Percentiles rank a stretch among this genome's conserved stretches.
phyloP scores from a whole-genome alignment of 768 basidiomycete species.

The Lactarius hatsudake region DNA sequence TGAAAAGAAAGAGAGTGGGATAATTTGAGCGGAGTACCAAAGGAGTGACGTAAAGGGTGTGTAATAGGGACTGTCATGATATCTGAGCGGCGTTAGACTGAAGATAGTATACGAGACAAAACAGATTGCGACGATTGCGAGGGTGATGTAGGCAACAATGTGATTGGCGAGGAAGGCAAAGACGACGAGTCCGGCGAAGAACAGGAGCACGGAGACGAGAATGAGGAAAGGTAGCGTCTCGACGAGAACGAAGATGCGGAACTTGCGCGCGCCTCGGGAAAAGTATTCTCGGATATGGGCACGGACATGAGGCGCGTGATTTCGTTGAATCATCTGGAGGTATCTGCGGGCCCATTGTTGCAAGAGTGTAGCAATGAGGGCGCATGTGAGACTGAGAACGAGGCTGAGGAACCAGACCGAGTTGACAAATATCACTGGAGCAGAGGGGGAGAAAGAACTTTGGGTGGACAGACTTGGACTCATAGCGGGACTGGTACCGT shows the following conservation, averaged over 20 bases:
- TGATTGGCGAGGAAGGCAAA: conserved; percentile 8
- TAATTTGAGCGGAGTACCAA: not conserved
- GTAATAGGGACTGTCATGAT: conserved; percentile 15
- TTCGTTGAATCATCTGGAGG: conserved; percentile 1
- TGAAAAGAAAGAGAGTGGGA: not conserved
- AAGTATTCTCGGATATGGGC: not conserved
- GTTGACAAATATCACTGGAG: conserved; percentile 2
- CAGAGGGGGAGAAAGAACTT: not conserved
- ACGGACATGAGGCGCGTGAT: not conserved
- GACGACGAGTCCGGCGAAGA: conserved; percentile 11
- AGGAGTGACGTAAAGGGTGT: not conserved
- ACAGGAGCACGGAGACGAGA: conserved; percentile 5
- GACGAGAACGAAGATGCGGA: not conserved
- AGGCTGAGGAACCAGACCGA: conserved; percentile 8
- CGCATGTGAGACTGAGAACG: no score
- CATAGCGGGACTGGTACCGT: not conserved
- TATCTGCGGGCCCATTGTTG: conserved; percentile 19
- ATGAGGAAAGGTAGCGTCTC: not conserved
- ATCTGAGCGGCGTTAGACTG: conserved; percentile 5
- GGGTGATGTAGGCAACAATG: not conserved
- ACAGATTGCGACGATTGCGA: not conserved
- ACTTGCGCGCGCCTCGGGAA: not conserved
- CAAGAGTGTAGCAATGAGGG: conserved; percentile 3
- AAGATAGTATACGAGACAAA: not conserved
- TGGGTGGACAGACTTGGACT: not conserved